Evolutionary conservation across 2,329 filamentous ascomycete genomes (phyloP).

Genomic region (Raffaelea arxii): DNA sequence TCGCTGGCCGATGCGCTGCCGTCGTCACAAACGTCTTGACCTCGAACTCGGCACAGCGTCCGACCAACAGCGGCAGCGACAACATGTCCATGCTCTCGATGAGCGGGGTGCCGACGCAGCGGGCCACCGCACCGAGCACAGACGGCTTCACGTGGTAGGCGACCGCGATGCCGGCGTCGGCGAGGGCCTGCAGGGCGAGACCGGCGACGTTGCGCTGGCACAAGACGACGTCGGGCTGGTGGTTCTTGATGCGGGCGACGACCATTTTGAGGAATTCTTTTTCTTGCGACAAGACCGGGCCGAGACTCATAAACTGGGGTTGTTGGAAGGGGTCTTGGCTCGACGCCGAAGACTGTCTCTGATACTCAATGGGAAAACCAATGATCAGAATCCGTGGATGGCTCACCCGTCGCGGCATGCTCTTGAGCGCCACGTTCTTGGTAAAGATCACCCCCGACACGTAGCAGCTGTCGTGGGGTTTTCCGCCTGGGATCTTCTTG

Average conservation of each 20-base stretch:
- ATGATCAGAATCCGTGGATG: slow-evolving; percentile 86
- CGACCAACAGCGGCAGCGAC: slow-evolving; percentile 64
- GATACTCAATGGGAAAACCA: slow-evolving; percentile 92
- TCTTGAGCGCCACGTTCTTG: slow-evolving; percentile 93
- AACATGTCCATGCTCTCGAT: slow-evolving; percentile 95
- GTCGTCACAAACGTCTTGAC: slow-evolving; percentile 90
- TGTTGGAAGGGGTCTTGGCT: too few species aligned
- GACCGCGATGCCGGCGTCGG: slow-evolving; percentile 82
- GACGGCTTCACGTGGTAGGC: slow-evolving; percentile 95
- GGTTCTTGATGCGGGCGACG: slow-evolving; percentile 79
- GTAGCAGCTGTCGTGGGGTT: slow-evolving; percentile 86
- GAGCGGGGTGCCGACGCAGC: slow-evolving; percentile 84
- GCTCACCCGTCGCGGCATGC: slow-evolving; percentile 79
- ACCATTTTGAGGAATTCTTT: slow-evolving; percentile 87
- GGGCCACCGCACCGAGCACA: slow-evolving; percentile 87
- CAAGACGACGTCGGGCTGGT: slow-evolving; percentile 78
- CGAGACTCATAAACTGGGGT: slow-evolving; percentile 94
- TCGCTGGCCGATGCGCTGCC: slow-evolving; percentile 58
- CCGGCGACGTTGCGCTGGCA: slow-evolving; percentile 90
- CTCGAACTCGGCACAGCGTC: slow-evolving; percentile 78
- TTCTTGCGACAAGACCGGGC: slow-evolving; percentile 94
- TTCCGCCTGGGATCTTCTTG: slow-evolving; percentile 89
- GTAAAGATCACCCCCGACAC: slow-evolving; percentile 95
- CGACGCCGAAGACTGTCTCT: too few species aligned
- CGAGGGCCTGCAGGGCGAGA: slow-evolving; percentile 77